A percentile compares a stretch with the other conserved stretches of the same genome.
Evolutionary conservation across 139 green algal genomes (phyloP).

Genomic region (Nannochloris sp.): DNA sequence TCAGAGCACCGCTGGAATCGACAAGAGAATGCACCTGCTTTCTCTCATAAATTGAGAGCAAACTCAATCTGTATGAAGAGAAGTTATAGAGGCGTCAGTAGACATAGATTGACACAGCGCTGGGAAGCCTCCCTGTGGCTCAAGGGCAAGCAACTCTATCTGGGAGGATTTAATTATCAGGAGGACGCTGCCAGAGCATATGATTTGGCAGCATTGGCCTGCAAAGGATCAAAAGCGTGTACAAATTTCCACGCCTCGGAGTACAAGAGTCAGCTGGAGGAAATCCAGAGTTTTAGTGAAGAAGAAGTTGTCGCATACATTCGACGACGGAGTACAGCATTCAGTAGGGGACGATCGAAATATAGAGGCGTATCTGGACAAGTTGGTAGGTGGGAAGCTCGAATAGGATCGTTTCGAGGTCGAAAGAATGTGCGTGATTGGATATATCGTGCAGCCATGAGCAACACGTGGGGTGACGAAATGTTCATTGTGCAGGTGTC

Average conservation of each 20-base stretch:
- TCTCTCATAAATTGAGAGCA: neutral
- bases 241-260: slow-evolving; percentile 40
- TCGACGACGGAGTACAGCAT: slow-evolving; percentile 37
- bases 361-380: slow-evolving; percentile 57
- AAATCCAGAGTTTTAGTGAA: slow-evolving; percentile 19
- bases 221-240: slow-evolving; percentile 35
- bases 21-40: neutral
- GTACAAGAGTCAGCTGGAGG: slow-evolving; percentile 30
- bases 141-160: slow-evolving; percentile 46
- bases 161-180: slow-evolving; percentile 50
- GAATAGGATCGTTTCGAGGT: slow-evolving; percentile 51
- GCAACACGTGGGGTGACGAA: neutral
- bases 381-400: slow-evolving; percentile 51
- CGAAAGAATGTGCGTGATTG: slow-evolving; percentile 48
- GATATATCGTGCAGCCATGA: neutral
- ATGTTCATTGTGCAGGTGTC: slow-evolving; percentile 37
- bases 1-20: neutral
- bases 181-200: slow-evolving; percentile 44
- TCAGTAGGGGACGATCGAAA: slow-evolving; percentile 41
- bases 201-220: slow-evolving; percentile 50
- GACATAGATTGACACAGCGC: slow-evolving; percentile 45
- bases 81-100: slow-evolving; percentile 19
- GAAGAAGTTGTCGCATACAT: slow-evolving; percentile 54
- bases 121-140: slow-evolving; percentile 63
- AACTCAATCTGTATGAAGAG: neutral